phyloP scores from a whole-genome alignment of 192 early-diverging fungal genomes.

The Backusella tarrabulga region DNA sequence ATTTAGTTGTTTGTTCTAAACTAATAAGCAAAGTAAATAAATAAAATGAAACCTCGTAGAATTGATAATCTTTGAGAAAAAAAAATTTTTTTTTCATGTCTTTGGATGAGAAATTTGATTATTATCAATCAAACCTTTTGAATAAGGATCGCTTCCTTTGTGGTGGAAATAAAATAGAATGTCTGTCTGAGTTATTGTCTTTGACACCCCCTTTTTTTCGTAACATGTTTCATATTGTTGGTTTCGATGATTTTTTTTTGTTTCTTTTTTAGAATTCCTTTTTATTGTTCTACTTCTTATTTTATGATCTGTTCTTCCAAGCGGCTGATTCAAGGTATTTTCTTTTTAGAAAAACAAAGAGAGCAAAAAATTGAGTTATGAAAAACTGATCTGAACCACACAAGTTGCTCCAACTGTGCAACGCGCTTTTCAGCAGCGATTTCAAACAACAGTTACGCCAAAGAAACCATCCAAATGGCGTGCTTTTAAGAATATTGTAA shows the following conservation, averaged over 20 bases:
- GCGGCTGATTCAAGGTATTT: background rate
- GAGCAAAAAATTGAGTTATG: background rate
- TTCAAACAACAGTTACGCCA: background rate
- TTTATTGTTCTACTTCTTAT: background rate
- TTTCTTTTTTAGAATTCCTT: background rate
- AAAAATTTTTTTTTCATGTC: background rate
- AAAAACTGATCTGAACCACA: background rate
- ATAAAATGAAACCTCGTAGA: background rate
- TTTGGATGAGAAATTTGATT: background rate
- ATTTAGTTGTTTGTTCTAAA: background rate
- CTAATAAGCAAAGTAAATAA: background rate
- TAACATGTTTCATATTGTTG: background rate
- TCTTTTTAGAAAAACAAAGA: background rate
- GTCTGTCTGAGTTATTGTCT: background rate
- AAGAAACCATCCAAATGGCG: background rate
- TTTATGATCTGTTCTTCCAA: background rate
- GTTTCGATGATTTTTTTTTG: background rate
- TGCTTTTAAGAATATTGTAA: background rate
- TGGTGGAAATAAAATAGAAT: background rate
- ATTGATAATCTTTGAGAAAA: background rate
- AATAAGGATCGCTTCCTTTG: background rate
- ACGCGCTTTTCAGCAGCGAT: slow-evolving; percentile 3
- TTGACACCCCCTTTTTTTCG: background rate
- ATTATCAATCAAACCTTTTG: background rate
- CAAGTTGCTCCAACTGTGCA: background rate